Percentiles rank a stretch among this genome's conserved stretches.
Evolutionary conservation across 305 asterid genomes (phyloP).

Genomic region (Stenogyne calaminthoides): DNA sequence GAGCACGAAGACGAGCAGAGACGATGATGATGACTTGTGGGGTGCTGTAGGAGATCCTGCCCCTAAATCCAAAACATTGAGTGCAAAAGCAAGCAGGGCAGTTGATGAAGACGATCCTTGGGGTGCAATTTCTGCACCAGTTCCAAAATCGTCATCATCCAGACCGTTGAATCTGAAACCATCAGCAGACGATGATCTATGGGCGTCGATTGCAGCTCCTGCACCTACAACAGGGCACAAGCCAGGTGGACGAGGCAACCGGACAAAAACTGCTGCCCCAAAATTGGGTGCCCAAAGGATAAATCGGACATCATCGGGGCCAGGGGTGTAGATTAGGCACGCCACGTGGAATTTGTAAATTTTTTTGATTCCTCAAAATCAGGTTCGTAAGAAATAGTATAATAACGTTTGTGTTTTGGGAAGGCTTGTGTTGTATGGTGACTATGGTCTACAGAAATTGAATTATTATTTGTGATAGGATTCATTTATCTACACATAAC

Average conservation of each 20-base stretch:
- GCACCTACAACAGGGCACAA: slow-evolving; percentile 69
- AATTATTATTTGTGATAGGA: slow-evolving; percentile 32
- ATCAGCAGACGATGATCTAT: slow-evolving; percentile 73
- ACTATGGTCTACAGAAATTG: slow-evolving; percentile 30
- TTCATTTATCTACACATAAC: slow-evolving; percentile 18
- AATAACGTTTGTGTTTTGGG: slow-evolving; percentile 13
- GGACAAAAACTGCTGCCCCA: slow-evolving; percentile 71
- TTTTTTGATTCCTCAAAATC: slow-evolving; percentile 32
- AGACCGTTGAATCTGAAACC: slow-evolving; percentile 53
- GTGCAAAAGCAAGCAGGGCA: slow-evolving; percentile 39
- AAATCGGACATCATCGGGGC: slow-evolving; percentile 72
- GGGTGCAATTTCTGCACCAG: slow-evolving; percentile 72
- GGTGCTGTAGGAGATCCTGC: slow-evolving; percentile 48
- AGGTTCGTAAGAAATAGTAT: slow-evolving; percentile 18
- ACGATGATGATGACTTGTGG: slow-evolving; percentile 69
- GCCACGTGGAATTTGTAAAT: slow-evolving; percentile 45
- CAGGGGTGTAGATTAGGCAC: slow-evolving; percentile 44
- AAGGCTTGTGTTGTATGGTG: slow-evolving; percentile 43
- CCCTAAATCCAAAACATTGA: slow-evolving; percentile 48
- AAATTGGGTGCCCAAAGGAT: slow-evolving; percentile 88
- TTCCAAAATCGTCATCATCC: slow-evolving; percentile 57
- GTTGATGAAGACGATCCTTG: slow-evolving; percentile 65
- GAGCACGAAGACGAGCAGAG: slow-evolving; percentile 41
- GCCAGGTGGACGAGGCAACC: slow-evolving; percentile 63
- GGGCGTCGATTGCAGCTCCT: slow-evolving; percentile 97